A percentile compares a stretch with the other conserved stretches of the same genome.
phyloP scores from a whole-genome alignment of 2,329 filamentous ascomycete species.

The Lasiodiplodia sp. region DNA sequence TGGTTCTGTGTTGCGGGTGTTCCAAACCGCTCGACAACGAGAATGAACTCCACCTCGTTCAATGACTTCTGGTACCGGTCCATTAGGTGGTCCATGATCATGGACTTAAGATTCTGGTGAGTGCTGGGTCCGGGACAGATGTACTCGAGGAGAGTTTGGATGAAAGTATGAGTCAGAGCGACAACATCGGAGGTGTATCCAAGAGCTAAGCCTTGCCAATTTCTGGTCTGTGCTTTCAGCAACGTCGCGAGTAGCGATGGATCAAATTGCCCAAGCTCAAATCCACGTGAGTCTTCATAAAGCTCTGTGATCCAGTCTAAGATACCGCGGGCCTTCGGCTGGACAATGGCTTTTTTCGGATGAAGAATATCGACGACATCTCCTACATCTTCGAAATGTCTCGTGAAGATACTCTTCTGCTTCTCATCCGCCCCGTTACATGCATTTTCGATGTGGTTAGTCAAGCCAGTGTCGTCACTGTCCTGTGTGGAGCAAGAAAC shows the following conservation, averaged over 20 bases:
- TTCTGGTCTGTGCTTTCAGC: slow-evolving; percentile 63
- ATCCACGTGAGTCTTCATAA: slow-evolving; percentile 58
- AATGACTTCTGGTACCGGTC: slow-evolving; percentile 58
- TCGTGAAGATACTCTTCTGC: slow-evolving; percentile 52
- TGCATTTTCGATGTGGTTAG: neutral
- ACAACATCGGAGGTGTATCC: slow-evolving; percentile 62
- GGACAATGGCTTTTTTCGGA: neutral
- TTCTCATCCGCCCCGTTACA: slow-evolving; percentile 48
- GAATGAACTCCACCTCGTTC: slow-evolving; percentile 58
- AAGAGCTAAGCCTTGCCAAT: slow-evolving; percentile 60
- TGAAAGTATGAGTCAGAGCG: slow-evolving; percentile 61
- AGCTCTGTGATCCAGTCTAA: slow-evolving; percentile 53
- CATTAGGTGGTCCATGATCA: slow-evolving; percentile 56
- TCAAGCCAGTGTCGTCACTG: neutral
- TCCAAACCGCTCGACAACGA: slow-evolving; percentile 59
- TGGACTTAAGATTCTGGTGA: slow-evolving; percentile 51
- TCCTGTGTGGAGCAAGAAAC: too few relatives aligned
- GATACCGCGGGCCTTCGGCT: slow-evolving; percentile 42
- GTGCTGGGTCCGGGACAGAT: slow-evolving; percentile 57
- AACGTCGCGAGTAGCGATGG: slow-evolving; percentile 51
- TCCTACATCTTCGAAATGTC: neutral
- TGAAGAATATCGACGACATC: slow-evolving; percentile 10
- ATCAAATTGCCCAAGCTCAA: slow-evolving; percentile 62
- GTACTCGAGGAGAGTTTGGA: slow-evolving; percentile 51
- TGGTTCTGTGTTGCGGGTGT: slow-evolving; percentile 61